phyloP scores from a whole-genome alignment of 2,329 filamentous ascomycete species.

The Ceratocystis ficicola region DNA sequence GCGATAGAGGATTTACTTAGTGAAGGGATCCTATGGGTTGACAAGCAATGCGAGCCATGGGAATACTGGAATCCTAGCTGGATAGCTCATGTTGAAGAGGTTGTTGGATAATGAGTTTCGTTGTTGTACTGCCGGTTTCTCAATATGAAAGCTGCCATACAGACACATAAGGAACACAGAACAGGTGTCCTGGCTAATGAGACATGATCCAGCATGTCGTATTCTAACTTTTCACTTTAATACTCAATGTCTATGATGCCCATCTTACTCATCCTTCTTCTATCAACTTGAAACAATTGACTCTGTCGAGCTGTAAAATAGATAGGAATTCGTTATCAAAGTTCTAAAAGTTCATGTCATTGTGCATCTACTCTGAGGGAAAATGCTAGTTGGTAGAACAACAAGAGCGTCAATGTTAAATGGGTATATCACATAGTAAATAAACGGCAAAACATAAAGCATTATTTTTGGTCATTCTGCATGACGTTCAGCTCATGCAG shows the following conservation, averaged over 20 bases:
- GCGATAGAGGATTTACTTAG: constrained; percentile 81
- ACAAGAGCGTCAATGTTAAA: neutral
- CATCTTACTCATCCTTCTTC: neutral
- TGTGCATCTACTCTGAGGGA: neutral
- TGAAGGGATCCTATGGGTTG: constrained; percentile 88
- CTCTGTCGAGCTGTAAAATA: neutral
- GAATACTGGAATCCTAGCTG: constrained; percentile 89
- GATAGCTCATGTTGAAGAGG: constrained; percentile 38
- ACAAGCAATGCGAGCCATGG: constrained; percentile 64
- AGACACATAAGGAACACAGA: constrained; percentile 9
- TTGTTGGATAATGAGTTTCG: neutral
- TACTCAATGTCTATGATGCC: neutral
- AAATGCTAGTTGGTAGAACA: neutral
- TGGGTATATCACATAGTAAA: constrained; percentile 1
- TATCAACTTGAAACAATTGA: neutral
- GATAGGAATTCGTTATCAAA: neutral
- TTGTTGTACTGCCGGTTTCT: neutral
- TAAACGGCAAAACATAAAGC: constrained; percentile 16
- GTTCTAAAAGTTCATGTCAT: neutral
- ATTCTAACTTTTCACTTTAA: neutral
- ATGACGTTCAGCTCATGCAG: constrained; percentile 21
- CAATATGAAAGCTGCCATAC: neutral
- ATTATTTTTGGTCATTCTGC: neutral
- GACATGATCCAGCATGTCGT: neutral
- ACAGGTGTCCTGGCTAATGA: neutral